Evolutionary conservation across 768 basidiomycete species (phyloP).

Genomic region (Boletus subcaerulescens): DNA sequence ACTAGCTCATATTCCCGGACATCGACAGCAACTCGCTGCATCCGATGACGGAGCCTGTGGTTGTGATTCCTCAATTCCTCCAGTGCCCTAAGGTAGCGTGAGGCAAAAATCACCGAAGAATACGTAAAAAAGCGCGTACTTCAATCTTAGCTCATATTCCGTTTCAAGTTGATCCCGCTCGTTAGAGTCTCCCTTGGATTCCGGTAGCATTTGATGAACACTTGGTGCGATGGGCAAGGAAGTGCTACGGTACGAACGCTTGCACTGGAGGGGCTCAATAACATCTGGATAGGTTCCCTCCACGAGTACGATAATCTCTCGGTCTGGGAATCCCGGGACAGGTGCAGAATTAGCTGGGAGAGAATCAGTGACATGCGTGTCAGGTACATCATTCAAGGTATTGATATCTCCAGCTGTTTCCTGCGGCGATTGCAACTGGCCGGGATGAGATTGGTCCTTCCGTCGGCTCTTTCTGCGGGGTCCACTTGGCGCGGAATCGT

Average conservation of each 20-base stretch:
- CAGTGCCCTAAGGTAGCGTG: constrained; percentile 45
- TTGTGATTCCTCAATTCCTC: constrained; percentile 61
- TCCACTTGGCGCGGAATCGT: constrained; percentile 23
- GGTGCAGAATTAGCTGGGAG: constrained; percentile 3
- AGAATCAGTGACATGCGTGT: constrained; percentile 4
- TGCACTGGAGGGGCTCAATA: background rate
- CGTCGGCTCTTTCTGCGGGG: constrained; percentile 6
- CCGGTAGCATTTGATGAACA: constrained; percentile 30
- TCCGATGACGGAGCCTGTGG: constrained; percentile 61
- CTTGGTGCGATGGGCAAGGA: constrained; percentile 35
- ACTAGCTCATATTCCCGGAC: constrained; percentile 65
- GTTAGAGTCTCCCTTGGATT: constrained; percentile 41
- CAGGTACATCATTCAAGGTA: constrained; percentile 2
- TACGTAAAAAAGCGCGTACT: constrained; percentile 12
- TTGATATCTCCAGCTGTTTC: constrained; percentile 12
- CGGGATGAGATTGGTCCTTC: constrained; percentile 24
- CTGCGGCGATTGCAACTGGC: constrained; percentile 20
- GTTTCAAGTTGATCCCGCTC: constrained; percentile 43
- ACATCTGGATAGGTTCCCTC: background rate
- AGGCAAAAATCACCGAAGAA: background rate
- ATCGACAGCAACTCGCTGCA: constrained; percentile 60
- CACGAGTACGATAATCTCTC: constrained; percentile 1
- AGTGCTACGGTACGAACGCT: constrained; percentile 26
- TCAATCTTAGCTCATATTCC: constrained; percentile 51
- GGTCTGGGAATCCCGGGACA: background rate